Evolutionary conservation across 2,329 filamentous ascomycete species (phyloP), one percentile per base, ranked within the genome.

Genomic region (Bipolaris gigantea): DNA sequence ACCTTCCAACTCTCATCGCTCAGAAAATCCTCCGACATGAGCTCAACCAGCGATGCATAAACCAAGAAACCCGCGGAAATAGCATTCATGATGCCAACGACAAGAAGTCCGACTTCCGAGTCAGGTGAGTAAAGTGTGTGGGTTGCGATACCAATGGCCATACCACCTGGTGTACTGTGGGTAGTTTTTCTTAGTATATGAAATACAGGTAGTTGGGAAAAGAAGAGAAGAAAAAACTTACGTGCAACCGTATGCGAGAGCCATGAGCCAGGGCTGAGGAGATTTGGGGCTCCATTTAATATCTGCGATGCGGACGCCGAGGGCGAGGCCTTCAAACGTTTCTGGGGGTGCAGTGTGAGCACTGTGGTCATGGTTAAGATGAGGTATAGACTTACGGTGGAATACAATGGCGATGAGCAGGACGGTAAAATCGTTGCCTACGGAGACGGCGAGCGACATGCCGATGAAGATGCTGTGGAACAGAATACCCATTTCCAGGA

Each of bases 11-110:
- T 90, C 77, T 89, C 87, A 62, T 90, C 88, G 11, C 84, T 85
- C 55, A 92, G 68, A 63, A 95, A 95, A 65, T 96, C 91, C 73
- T 95, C 90, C 0, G 90, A 89, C 42, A 96, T 80, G 18, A 96
- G 80, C 75, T 96, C 90, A 4, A 95, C 91, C 39, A 96, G 77
- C 0, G 89, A 90, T 0, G 91, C 90, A 70, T 93, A 95, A 3
- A 95, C 79, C 25, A 96, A 75, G 46, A 96, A 78, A 0, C 91
- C 91, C 46, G 88, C 87, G 9, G 88, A 92, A 47, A 95, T 88
- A 35, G 89, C 90, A 66, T 96, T 95, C 82, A 93, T 94, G 69
- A 92, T 85, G 7, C 91, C 91, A 5, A 95, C 90, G 76, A 93
- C 88, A 23, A 95, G 77, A 43, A 95, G 75, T 0, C 91, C 90